A percentile compares a stretch with the other conserved stretches of the same genome.
phyloP scores from a whole-genome alignment of 176 grass and related monocot genomes.

The Eragrostis curvula region DNA sequence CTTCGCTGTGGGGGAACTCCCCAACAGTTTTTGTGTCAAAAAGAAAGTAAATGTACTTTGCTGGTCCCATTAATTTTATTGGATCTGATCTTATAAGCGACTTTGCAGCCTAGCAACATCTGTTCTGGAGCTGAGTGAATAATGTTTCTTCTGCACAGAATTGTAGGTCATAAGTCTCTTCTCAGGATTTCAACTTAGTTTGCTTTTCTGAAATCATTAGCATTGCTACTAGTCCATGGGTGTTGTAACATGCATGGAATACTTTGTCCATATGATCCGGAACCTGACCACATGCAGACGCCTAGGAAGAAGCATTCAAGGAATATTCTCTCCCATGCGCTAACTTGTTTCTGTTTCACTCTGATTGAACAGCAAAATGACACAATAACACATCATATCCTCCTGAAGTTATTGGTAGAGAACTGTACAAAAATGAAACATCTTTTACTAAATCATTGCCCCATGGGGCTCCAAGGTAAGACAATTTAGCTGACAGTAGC shows the following conservation, averaged over 20 bases:
- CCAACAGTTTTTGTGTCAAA: no score
- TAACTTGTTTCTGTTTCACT: slow-evolving; percentile 25
- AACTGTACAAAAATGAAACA: neutral
- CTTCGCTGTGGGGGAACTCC: no score
- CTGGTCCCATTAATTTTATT: neutral
- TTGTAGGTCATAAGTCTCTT: slow-evolving; percentile 24
- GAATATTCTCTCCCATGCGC: neutral
- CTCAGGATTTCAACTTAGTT: slow-evolving; percentile 9
- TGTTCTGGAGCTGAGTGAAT: neutral
- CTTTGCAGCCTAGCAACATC: slow-evolving; percentile 11
- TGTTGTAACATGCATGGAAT: slow-evolving; percentile 11
- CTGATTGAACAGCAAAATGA: slow-evolving; percentile 32
- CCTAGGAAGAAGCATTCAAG: slow-evolving; percentile 26
- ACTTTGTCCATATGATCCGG: slow-evolving; percentile 10
- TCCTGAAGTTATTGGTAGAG: slow-evolving; percentile 30
- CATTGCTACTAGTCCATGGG: neutral
- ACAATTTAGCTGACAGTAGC: slow-evolving; percentile 41
- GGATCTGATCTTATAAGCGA: neutral
- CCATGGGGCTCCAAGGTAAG: neutral
- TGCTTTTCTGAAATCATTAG: neutral
- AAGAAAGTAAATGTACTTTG: slow-evolving; percentile 16
- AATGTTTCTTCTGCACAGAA: neutral
- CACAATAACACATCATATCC: slow-evolving; percentile 7
- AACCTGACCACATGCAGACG: slow-evolving; percentile 14
- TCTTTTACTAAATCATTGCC: neutral